Percentiles rank a stretch among this genome's conserved stretches.
phyloP scores from a whole-genome alignment of 768 basidiomycete genomes.

The Lentinus brumalis region DNA sequence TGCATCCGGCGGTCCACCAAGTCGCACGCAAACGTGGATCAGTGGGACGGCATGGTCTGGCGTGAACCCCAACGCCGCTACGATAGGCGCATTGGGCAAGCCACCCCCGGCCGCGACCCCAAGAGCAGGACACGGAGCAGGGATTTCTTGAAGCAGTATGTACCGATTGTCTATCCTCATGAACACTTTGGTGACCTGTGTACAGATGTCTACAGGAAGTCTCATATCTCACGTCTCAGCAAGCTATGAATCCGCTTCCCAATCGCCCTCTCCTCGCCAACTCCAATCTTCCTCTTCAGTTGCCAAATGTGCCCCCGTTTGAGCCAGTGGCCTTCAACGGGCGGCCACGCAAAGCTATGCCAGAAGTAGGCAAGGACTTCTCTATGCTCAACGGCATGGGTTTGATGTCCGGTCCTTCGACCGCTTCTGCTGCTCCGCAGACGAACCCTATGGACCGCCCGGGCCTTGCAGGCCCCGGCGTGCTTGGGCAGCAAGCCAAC shows the following conservation, averaged over 20 bases:
- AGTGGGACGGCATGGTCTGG: constrained; percentile 43
- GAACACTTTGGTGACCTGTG: background rate
- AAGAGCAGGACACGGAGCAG: constrained; percentile 92
- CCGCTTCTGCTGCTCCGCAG: constrained; percentile 47
- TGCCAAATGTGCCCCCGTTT: constrained; percentile 74
- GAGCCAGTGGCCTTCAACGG: constrained; percentile 77
- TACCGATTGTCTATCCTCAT: constrained; percentile 20
- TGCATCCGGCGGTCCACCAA: constrained; percentile 44
- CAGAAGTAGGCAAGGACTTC: constrained; percentile 75
- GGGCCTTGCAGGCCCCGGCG: constrained; percentile 41
- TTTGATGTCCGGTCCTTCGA: constrained; percentile 52
- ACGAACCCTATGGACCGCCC: constrained; percentile 53
- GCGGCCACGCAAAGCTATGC: constrained; percentile 78
- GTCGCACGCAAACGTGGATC: constrained; percentile 61
- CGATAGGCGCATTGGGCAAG: constrained; percentile 58
- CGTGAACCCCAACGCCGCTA: constrained; percentile 45
- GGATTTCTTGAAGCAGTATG: constrained; percentile 96
- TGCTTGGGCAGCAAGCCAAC: constrained; percentile 36
- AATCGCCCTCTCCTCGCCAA: constrained; percentile 78
- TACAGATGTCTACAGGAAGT: constrained; percentile 94
- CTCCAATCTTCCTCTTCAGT: constrained; percentile 59
- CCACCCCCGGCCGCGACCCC: constrained; percentile 88
- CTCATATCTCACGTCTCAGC: constrained; percentile 93
- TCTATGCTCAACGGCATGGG: constrained; percentile 62
- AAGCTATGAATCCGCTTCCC: constrained; percentile 96